Evolutionary conservation across 164 flowering plant species (phyloP).

Genomic region (Saururus chinensis): DNA sequence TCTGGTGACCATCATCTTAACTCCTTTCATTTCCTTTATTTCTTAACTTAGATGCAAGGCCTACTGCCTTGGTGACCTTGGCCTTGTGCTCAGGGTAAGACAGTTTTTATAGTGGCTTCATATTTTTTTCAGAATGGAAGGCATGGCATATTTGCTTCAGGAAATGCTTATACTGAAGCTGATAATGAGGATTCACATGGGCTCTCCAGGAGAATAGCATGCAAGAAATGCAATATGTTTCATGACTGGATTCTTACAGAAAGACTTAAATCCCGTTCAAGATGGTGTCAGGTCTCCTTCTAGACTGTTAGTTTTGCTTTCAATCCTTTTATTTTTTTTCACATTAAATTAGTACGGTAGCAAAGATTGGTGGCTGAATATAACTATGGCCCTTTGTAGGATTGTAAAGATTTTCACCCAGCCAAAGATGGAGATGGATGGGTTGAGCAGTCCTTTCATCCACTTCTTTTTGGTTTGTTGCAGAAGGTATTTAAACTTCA

Average conservation of each 20-base stretch:
- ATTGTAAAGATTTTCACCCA: conserved; percentile 85
- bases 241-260: conserved; percentile 68
- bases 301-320: background rate
- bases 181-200: conserved; percentile 46
- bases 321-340: background rate
- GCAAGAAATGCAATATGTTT: conserved; percentile 73
- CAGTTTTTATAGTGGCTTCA: background rate
- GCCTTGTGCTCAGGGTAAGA: background rate
- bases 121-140: conserved; percentile 42
- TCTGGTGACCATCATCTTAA: background rate
- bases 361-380: background rate
- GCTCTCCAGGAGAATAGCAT: conserved; percentile 74
- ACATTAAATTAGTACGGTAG: background rate
- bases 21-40: too few species aligned
- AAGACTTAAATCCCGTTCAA: conserved; percentile 65
- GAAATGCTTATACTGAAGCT: conserved; percentile 38
- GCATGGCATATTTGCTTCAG: conserved; percentile 48
- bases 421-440: conserved; percentile 99
- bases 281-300: conserved; percentile 95
- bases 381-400: conserved; percentile 31
- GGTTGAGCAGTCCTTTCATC: conserved; percentile 88
- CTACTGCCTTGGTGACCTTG: background rate
- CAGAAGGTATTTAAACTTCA: conserved; percentile 55
- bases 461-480: conserved; percentile 70
- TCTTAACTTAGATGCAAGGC: background rate